These are phyloP conservation scores for Berkeleyomyces rouxiae DNA, from an alignment of 2,329 filamentous ascomycete genomes.

Conservation along the genomic window DNA sequence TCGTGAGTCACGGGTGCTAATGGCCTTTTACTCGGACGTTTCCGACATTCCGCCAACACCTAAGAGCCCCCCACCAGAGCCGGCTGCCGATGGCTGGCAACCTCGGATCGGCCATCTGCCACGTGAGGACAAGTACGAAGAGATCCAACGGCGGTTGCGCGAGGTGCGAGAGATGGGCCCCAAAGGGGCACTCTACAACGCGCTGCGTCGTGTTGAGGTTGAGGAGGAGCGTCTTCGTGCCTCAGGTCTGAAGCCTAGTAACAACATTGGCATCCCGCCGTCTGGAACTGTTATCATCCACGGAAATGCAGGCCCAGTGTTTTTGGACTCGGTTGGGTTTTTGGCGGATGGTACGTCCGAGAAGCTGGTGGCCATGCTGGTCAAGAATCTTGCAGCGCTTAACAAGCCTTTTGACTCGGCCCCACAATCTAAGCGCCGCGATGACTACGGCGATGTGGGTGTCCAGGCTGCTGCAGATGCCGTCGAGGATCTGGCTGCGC, in stretches of 20 bases:
- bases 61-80: constrained; percentile 32
- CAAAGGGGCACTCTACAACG: constrained; percentile 27
- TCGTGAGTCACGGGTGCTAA: constrained; percentile 41
- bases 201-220: constrained; percentile 27
- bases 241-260: neutral
- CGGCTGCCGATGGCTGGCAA: constrained; percentile 15
- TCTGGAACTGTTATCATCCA: constrained; percentile 13
- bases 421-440: constrained; percentile 17
- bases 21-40: constrained; percentile 40
- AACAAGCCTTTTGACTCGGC: constrained; percentile 21
- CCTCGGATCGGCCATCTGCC: constrained; percentile 24
- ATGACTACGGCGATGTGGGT: constrained; percentile 27
- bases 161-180: constrained; percentile 31
- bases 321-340: constrained; percentile 3
- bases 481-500: constrained; percentile 27
- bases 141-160: constrained; percentile 32
- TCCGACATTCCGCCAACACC: constrained; percentile 40
- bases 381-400: constrained; percentile 17
- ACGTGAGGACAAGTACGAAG: constrained; percentile 27
- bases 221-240: constrained; percentile 23
- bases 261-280: neutral
- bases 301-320: constrained; percentile 1
- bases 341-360: constrained; percentile 1
- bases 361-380: constrained; percentile 2
- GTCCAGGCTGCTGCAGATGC: constrained; percentile 27